phyloP scores from a whole-genome alignment of 1,284 basidiomycete genomes.

The Ustilago sp. region DNA sequence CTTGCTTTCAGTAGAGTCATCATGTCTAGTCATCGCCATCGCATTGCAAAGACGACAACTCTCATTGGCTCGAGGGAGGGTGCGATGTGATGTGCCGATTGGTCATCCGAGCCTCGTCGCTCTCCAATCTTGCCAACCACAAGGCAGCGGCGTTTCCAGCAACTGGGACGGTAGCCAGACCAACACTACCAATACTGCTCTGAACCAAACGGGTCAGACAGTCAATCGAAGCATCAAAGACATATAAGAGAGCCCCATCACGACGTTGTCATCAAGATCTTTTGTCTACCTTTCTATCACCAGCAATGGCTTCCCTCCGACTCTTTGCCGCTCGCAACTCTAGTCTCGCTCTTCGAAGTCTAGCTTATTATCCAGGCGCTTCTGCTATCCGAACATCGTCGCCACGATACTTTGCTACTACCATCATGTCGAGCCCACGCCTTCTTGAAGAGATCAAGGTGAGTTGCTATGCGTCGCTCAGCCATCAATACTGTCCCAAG shows the following conservation, averaged over 20 bases:
- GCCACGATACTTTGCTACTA: conserved; percentile 15
- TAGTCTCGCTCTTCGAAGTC: conserved; percentile 1
- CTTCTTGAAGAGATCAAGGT: conserved; percentile 42
- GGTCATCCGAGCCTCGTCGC: too few relatives aligned
- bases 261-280: background rate
- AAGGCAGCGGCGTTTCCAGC: too few relatives aligned
- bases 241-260: background rate
- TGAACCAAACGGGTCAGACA: too few relatives aligned
- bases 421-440: conserved; percentile 18
- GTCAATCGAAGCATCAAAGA: background rate
- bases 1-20: background rate
- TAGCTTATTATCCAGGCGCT: background rate
- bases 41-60: conserved; percentile 20
- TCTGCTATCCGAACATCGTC: background rate
- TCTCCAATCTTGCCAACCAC: too few relatives aligned
- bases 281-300: background rate
- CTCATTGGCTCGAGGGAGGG: conserved; percentile 9
- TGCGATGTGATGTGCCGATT: background rate
- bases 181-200: too few relatives aligned
- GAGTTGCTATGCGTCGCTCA: background rate
- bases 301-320: conserved; percentile 21
- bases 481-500: background rate
- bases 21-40: conserved; percentile 14
- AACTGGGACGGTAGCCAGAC: too few relatives aligned
- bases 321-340: conserved; percentile 13